Base-by-base conservation (phyloP, 164 flowering plant genomes). In the Magnolia sinica region DNA sequence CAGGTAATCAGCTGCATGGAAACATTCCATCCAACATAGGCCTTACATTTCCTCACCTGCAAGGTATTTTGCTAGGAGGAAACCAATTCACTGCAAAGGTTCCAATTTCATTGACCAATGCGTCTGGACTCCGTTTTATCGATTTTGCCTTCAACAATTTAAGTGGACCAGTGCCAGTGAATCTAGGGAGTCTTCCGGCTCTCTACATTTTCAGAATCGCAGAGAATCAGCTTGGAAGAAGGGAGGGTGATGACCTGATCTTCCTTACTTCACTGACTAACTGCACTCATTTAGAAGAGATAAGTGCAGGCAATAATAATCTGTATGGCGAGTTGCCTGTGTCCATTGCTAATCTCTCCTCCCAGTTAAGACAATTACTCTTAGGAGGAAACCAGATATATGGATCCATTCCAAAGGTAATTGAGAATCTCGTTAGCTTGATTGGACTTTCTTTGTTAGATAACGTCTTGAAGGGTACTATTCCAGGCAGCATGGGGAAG, bases 81-180 rank as follows among this genome's bases (percentile, higher is more conserved):
- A 80, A 80, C 72, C 23, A 55, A 13, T 66, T 80, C 3, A 68
- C 4, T 19, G 82, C 76, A 20, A 11, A 70, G 50, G 76, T 76
- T 1, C 81, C 81, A 61, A 13, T 66, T 5, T 79, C 81, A 31
- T 20, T 79, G 22, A 24, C 77, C 27, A 79, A 79, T 75, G 77
- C 77, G 18, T 37, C 78, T 7, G 52, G 49, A 52, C 68, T 72
- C n/a, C 0, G n/a, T 9, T 37, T 61, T 11, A 50, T 79, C 37
- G 78, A 70, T 29, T 52, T 80, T 37, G 55, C 58, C 9, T 6
- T 8, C 4, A 77, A 80, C 23, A 29, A 68, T 8, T 77, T 73
- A 50, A 73, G 19, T 18, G 76, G 82, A 23, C 8, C n/a, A 1
- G 64, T 80, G 6, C 79, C 82, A 14, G 67, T 14, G 20, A 31